These are phyloP conservation scores for Didymella exigua DNA, from an alignment of 2,329 filamentous ascomycete genomes.

Conservation along the genomic window DNA sequence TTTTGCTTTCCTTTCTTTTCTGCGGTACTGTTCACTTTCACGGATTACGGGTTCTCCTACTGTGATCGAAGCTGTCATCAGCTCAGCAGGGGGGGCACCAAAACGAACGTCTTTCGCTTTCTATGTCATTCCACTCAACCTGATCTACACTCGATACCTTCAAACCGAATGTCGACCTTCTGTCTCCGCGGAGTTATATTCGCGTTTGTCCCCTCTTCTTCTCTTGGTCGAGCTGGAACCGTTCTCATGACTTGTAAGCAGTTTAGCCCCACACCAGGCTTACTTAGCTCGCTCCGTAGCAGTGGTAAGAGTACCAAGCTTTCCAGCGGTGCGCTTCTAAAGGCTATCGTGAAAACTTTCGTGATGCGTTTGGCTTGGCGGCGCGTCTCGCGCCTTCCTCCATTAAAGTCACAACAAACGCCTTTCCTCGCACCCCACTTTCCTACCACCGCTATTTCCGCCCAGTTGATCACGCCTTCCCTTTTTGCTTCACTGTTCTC, in stretches of 20 bases:
- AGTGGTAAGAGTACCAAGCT: not conserved
- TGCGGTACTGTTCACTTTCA: no score
- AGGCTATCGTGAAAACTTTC: not conserved
- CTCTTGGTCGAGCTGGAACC: not conserved
- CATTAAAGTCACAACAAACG: not conserved
- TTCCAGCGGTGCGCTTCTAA: not conserved
- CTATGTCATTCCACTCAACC: not conserved
- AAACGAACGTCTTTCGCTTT: not conserved
- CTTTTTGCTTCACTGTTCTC: not conserved
- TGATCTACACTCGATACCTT: no score
- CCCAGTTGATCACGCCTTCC: not conserved
- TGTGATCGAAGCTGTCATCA: no score
- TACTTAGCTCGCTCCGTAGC: no score
- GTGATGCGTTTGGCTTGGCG: conserved; percentile 3
- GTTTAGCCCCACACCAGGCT: not conserved
- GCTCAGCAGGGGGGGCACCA: not conserved
- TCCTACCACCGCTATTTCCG: no score
- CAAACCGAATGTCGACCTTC: not conserved
- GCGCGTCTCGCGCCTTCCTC: conserved; percentile 6
- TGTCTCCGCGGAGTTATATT: not conserved
- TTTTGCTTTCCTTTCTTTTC: no score
- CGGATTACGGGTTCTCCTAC: no score
- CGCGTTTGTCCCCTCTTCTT: conserved; percentile 6
- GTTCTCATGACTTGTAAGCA: not conserved
- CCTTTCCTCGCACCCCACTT: not conserved